Evolutionary conservation across 768 basidiomycete species (phyloP).

Genomic region (Amanita subjunquillea): DNA sequence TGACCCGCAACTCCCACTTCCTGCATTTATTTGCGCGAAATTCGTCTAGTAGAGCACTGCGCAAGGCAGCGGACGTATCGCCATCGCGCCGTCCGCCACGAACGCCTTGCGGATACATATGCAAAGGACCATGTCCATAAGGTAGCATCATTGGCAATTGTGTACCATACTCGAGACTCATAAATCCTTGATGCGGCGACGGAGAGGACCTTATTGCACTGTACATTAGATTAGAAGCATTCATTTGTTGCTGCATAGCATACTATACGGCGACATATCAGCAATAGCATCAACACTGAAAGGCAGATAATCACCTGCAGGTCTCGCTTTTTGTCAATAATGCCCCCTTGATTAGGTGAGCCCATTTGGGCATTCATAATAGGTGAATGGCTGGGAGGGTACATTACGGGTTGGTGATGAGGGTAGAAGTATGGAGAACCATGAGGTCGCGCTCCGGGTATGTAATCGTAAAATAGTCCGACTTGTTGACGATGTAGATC

Average conservation of each 20-base stretch:
- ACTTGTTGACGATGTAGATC: slow-evolving; percentile 38
- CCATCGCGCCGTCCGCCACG: slow-evolving; percentile 39
- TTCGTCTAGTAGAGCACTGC: slow-evolving; percentile 74
- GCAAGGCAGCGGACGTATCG: slow-evolving; percentile 27
- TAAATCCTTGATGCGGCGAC: slow-evolving; percentile 35
- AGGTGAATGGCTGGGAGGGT: slow-evolving; percentile 39
- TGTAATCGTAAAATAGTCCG: slow-evolving; percentile 51
- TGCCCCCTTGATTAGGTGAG: slow-evolving; percentile 25
- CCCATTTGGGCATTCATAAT: slow-evolving; percentile 40
- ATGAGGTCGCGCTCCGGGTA: slow-evolving; percentile 33
- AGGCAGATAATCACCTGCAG: slow-evolving; percentile 32
- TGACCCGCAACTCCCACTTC: slow-evolving; percentile 75
- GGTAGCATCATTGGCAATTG: slow-evolving; percentile 36
- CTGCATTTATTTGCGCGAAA: slow-evolving; percentile 73
- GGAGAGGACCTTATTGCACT: slow-evolving; percentile 30
- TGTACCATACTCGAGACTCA: slow-evolving; percentile 36
- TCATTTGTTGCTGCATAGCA: slow-evolving; percentile 37
- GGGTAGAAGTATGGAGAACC: slow-evolving; percentile 53
- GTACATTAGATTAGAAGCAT: slow-evolving; percentile 29
- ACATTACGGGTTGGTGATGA: slow-evolving; percentile 47
- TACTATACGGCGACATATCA: slow-evolving; percentile 19
- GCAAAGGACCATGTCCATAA: slow-evolving; percentile 31
- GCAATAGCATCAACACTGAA: background rate
- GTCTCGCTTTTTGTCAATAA: slow-evolving; percentile 47
- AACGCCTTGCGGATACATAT: slow-evolving; percentile 23